A percentile compares a stretch with the other conserved stretches of the same genome.
phyloP scores from a whole-genome alignment of 2,329 filamentous ascomycete species.

The Diplodia corticola region DNA sequence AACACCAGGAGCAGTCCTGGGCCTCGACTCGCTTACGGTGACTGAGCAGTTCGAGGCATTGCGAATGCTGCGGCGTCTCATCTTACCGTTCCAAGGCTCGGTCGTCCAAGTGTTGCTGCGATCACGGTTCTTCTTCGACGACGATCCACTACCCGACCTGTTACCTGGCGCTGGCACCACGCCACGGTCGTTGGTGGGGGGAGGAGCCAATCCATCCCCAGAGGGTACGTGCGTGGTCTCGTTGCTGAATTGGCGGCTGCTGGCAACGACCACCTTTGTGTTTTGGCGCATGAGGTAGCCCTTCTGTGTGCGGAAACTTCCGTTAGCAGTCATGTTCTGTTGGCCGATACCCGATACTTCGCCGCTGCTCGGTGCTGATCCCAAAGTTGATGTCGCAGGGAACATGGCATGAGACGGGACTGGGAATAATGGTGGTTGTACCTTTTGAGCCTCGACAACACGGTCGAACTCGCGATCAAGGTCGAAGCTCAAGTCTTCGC shows the following conservation, averaged over 20 bases:
- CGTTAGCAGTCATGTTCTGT: conserved; percentile 15
- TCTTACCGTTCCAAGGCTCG: conserved; percentile 90
- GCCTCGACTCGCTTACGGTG: conserved; percentile 33
- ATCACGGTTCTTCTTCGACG: conserved; percentile 68
- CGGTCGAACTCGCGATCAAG: conserved; percentile 92
- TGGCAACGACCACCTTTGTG: conserved; percentile 95
- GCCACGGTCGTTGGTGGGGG: conserved; percentile 29
- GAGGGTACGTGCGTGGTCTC: conserved; percentile 56
- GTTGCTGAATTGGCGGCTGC: conserved; percentile 58
- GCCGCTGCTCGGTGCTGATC: background rate
- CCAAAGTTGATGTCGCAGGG: background rate
- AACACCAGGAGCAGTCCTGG: conserved; percentile 61
- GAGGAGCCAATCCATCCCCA: conserved; percentile 42
- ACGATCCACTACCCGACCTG: conserved; percentile 69
- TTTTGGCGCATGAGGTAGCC: conserved; percentile 99
- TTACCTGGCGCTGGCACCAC: conserved; percentile 43
- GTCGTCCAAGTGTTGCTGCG: conserved; percentile 82
- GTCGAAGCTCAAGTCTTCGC: conserved; percentile 75
- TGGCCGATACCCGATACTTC: background rate
- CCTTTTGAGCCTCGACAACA: conserved; percentile 96
- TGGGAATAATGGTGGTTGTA: conserved; percentile 51
- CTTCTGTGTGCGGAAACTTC: conserved; percentile 66
- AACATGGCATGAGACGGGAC: conserved; percentile 14
- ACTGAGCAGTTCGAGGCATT: conserved; percentile 47
- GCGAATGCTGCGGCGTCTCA: conserved; percentile 65